A percentile compares a stretch with the other conserved stretches of the same genome.
phyloP scores from a whole-genome alignment of 2,329 filamentous ascomycete species.

The Apiospora saccharicola region DNA sequence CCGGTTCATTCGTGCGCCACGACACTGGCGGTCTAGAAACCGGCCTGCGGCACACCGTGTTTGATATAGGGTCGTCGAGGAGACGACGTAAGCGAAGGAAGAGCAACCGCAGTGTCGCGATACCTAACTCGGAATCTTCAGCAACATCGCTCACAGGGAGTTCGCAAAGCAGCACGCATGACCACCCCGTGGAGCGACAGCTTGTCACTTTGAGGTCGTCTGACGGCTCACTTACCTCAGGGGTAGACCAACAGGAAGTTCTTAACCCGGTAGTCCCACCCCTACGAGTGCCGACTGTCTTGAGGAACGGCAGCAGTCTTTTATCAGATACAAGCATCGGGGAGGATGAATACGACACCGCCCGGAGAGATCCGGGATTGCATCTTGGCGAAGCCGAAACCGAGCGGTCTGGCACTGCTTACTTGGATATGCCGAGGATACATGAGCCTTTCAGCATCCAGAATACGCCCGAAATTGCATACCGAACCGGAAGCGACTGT shows the following conservation, averaged over 20 bases:
- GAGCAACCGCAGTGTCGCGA: constrained; percentile 16
- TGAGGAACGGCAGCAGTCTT: constrained; percentile 36
- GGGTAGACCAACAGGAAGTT: background rate
- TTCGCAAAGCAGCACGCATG: background rate
- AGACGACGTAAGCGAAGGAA: background rate
- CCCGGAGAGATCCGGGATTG: background rate
- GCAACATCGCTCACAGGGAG: background rate
- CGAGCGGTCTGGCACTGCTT: background rate
- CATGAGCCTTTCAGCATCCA: constrained; percentile 43
- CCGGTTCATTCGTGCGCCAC: constrained; percentile 39
- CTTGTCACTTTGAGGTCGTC: background rate
- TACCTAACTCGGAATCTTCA: background rate
- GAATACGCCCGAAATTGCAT: constrained; percentile 41
- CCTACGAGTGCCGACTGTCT: background rate
- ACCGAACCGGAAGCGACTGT: constrained; percentile 32
- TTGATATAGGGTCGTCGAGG: constrained; percentile 31
- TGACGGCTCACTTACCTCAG: background rate
- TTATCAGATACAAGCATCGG: constrained; percentile 41
- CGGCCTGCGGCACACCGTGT: constrained; percentile 30
- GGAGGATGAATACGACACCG: constrained; percentile 34
- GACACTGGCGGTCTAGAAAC: constrained; percentile 29
- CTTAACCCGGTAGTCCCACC: background rate
- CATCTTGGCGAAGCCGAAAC: background rate
- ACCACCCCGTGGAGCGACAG: background rate
- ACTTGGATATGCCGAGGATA: constrained; percentile 34